phyloP scores from a whole-genome alignment of 768 basidiomycete genomes.

The Scleroderma citrinum region DNA sequence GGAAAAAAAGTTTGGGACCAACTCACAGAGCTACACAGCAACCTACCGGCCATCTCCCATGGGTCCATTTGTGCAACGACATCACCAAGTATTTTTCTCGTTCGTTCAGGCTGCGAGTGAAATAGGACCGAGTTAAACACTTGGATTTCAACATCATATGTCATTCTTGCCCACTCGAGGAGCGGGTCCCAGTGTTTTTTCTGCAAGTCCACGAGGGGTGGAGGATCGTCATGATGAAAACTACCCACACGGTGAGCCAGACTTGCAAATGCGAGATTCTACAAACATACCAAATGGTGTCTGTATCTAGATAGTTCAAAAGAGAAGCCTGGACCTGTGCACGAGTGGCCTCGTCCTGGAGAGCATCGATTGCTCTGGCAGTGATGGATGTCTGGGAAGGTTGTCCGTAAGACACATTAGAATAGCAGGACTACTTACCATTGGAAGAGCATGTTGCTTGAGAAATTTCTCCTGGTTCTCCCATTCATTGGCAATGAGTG shows the following conservation, averaged over 20 bases:
- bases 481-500: constrained; percentile 94
- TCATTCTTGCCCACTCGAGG: constrained; percentile 66
- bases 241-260: constrained; percentile 32
- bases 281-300: constrained; percentile 74
- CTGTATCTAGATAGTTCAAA: constrained; percentile 86
- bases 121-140: constrained; percentile 69
- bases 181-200: constrained; percentile 84
- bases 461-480: constrained; percentile 82
- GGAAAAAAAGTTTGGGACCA: not conserved
- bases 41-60: constrained; percentile 87
- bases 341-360: constrained; percentile 51
- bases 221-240: constrained; percentile 78
- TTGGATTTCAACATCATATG: constrained; percentile 61
- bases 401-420: constrained; percentile 5
- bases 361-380: constrained; percentile 82
- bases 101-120: constrained; percentile 63
- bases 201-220: constrained; percentile 71
- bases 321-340: constrained; percentile 61
- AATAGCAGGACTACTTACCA: constrained; percentile 47
- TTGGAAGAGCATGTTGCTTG: constrained; percentile 86
- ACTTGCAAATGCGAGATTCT: not conserved
- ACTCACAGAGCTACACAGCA: not conserved
- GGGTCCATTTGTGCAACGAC: constrained; percentile 61
- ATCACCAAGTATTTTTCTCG: constrained; percentile 51
- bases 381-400: constrained; percentile 75